A percentile compares a stretch with the other conserved stretches of the same genome.
Conservation (phyloP, 2,329 filamentous ascomycete genomes). For the Ceratocystis colombiana region DNA sequence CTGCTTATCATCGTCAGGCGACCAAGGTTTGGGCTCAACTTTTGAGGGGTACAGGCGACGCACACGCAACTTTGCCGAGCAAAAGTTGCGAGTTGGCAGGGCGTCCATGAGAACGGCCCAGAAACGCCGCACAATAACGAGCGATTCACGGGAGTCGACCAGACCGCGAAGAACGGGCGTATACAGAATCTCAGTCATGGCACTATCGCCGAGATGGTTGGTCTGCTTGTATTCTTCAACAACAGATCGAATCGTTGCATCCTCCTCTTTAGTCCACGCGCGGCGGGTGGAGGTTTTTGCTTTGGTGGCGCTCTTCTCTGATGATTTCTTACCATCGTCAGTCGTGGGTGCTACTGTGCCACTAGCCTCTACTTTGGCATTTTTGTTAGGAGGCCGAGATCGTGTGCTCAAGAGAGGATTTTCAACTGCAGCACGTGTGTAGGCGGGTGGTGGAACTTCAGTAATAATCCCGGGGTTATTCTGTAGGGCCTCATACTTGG, state of each 20-base stretch:
- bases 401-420: background rate
- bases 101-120: constrained; percentile 16
- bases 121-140: constrained; percentile 13
- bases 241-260: background rate
- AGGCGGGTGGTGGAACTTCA: background rate
- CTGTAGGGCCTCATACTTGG: background rate
- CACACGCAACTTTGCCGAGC: constrained; percentile 17
- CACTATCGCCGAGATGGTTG: constrained; percentile 14
- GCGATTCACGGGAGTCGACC: constrained; percentile 14
- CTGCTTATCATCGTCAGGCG: constrained; percentile 15
- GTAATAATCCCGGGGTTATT: background rate
- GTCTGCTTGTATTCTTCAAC: constrained; percentile 13
- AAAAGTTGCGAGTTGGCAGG: constrained; percentile 18
- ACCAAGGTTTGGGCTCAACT: constrained; percentile 12
- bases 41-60: constrained; percentile 18
- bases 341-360: background rate
- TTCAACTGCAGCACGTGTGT: background rate
- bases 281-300: background rate
- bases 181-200: constrained; percentile 18
- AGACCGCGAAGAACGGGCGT: constrained; percentile 23
- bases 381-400: background rate
- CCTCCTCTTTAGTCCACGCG: constrained; percentile 19
- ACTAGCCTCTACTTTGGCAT: background rate
- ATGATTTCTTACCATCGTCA: background rate
- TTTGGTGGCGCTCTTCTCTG: background rate